Base-by-base conservation (phyloP, 2,329 filamentous ascomycete species). In the Xylaria sp. region DNA sequence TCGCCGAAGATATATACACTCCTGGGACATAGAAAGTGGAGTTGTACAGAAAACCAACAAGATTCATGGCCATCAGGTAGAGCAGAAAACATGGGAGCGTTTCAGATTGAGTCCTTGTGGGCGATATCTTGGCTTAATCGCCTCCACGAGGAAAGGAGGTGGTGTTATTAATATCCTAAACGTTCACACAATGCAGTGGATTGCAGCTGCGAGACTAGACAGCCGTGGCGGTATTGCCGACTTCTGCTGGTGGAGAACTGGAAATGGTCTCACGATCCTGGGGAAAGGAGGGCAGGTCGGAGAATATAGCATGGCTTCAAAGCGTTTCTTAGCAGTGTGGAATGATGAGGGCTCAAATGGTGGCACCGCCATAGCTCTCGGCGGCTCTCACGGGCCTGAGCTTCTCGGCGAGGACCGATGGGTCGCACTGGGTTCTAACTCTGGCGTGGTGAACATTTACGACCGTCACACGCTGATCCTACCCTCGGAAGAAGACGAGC, bases 361-460 rank as follows among this genome's bases (percentile, higher is more conserved):
- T 63, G 94, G 92, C 13, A 97, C 94, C 0, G 92, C 93, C 20
- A 83, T 99, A 63, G 88, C 90, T 2, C 86, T 98, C 3, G 95
- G 96, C 40, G 92, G 92, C 0, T 84, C 85, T 33, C 84, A 84
- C 76, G 90, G 90, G 0, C 87, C 90, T 9, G 77, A 78, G 4
- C 81, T 81, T 53, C 82, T 94, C 4, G 95, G 94, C 31, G 90
- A 90, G 4, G 93, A 97, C 80, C 87, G 93, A 66, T 99, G 94
- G 94, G 89, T 97, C 15, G 94, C 93, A 0, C 84, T 97, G 51
- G 96, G 96, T 11, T 94, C 92, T 67, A 92, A 89, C 71, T 94
- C 89, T 70, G 96, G 96, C 67, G 92, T 99, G 66, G 89, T 97
- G 66, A 98, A 98, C 80, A 86, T 99, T 69, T 99, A 99, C 82